phyloP scores from a whole-genome alignment of 2,329 filamentous ascomycete species.

The Pseudodiploospora longispora region DNA sequence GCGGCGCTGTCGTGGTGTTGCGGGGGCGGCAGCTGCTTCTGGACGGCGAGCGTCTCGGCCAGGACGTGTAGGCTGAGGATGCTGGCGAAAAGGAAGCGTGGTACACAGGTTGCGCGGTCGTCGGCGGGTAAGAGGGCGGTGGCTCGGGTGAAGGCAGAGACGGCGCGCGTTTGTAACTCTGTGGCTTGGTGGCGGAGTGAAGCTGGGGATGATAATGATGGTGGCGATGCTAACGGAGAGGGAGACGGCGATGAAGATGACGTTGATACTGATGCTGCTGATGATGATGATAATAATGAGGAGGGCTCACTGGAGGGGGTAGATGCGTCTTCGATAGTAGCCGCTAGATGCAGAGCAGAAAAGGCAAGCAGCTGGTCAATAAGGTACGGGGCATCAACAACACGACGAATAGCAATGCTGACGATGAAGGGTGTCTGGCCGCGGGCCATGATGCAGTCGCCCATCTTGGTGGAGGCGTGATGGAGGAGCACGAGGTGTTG shows the following conservation, averaged over 20 bases:
- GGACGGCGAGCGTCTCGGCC: slow-evolving; percentile 35
- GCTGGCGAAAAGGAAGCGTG: slow-evolving; percentile 37
- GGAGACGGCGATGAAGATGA: slow-evolving; percentile 8
- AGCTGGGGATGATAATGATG: background rate
- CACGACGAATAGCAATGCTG: slow-evolving; percentile 24
- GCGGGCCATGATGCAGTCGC: slow-evolving; percentile 13
- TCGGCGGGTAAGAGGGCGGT: slow-evolving; percentile 14
- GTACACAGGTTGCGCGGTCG: slow-evolving; percentile 21
- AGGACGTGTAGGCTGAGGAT: slow-evolving; percentile 39
- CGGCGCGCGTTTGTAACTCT: slow-evolving; percentile 35
- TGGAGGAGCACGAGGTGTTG: slow-evolving; percentile 33
- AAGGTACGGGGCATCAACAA: slow-evolving; percentile 32
- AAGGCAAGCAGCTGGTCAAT: slow-evolving; percentile 40
- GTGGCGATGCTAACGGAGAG: background rate
- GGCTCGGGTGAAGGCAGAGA: slow-evolving; percentile 29
- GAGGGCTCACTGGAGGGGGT: slow-evolving; percentile 11
- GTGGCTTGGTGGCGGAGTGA: slow-evolving; percentile 29
- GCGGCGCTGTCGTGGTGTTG: slow-evolving; percentile 7
- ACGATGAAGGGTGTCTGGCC: slow-evolving; percentile 17
- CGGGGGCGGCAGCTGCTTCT: slow-evolving; percentile 13
- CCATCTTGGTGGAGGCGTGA: slow-evolving; percentile 23
- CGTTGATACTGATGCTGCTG: background rate
- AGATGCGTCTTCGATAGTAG: slow-evolving; percentile 6
- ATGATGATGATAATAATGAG: slow-evolving; percentile 9
- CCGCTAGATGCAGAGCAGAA: slow-evolving; percentile 32